Percentiles rank a stretch among this genome's conserved stretches.
These are phyloP conservation scores for Aegilops umbellulata DNA, from an alignment of 176 grass and related monocot genomes.

Conservation along the genomic window DNA sequence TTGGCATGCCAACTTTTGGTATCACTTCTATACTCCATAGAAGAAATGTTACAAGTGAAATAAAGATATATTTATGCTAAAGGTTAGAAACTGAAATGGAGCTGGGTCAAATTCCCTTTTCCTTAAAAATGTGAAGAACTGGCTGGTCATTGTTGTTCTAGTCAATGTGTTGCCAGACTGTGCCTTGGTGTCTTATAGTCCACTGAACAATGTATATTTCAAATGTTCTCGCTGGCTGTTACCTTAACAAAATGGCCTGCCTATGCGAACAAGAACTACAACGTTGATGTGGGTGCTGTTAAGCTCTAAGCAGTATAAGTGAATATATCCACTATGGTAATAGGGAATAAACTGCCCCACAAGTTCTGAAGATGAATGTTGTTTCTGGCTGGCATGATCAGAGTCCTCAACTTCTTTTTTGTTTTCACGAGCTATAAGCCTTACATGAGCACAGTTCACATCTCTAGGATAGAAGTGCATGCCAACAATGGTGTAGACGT, in stretches of 20 bases:
- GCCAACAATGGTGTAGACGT: not conserved
- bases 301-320: not conserved
- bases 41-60: not conserved
- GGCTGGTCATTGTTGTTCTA: not conserved
- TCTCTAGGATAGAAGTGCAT: not conserved
- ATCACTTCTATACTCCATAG: not conserved
- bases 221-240: not conserved
- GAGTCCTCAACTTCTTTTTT: not conserved
- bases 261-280: not conserved
- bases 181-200: not conserved
- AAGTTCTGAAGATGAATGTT: not conserved
- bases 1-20: too few relatives aligned
- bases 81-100: not conserved
- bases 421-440: not conserved
- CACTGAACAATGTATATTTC: not conserved
- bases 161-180: not conserved
- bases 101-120: not conserved
- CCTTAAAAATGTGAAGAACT: not conserved
- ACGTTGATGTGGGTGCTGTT: not conserved
- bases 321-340: slow-evolving; percentile 3
- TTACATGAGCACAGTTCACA: not conserved
- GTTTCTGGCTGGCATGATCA: not conserved
- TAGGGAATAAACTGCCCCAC: not conserved
- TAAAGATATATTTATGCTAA: not conserved
- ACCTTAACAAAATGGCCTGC: not conserved